A percentile compares a stretch with the other conserved stretches of the same genome.
Evolutionary conservation across 306 rosid genomes (phyloP).

Genomic region (Parietaria judaica): DNA sequence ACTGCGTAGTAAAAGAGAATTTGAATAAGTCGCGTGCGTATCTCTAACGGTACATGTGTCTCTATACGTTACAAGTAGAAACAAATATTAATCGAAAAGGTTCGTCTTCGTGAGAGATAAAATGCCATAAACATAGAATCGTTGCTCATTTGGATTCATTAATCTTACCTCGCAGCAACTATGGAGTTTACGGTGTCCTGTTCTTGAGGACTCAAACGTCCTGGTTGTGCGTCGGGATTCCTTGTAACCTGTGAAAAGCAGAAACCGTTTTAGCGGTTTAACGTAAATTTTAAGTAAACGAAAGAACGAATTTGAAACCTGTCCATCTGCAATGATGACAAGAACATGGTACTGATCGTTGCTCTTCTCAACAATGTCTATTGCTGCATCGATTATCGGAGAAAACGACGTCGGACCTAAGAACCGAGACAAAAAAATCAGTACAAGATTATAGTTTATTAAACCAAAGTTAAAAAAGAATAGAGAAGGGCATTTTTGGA

Average conservation of each 20-base stretch:
- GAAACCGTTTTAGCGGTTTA: background rate
- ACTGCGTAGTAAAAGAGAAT: conserved; percentile 27
- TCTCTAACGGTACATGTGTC: background rate
- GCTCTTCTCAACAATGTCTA: conserved; percentile 69
- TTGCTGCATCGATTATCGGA: conserved; percentile 76
- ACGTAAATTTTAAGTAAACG: conserved; percentile 1
- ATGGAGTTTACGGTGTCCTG: conserved; percentile 65
- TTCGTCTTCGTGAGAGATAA: conserved; percentile 1
- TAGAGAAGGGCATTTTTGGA: conserved; percentile 6
- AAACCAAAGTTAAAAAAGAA: conserved; percentile 8
- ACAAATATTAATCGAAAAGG: too few relatives aligned
- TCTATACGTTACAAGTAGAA: too few relatives aligned
- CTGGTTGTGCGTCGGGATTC: conserved; percentile 55
- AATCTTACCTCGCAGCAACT: conserved; percentile 74
- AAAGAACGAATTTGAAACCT: conserved; percentile 37
- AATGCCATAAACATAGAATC: background rate
- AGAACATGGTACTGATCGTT: conserved; percentile 92
- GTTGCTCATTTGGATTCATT: conserved; percentile 11
- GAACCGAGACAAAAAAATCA: background rate
- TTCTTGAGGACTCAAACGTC: conserved; percentile 72
- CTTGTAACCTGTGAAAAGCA: conserved; percentile 49
- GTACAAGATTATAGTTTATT: background rate
- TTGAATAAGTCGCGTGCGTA: background rate
- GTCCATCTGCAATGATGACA: conserved; percentile 96
- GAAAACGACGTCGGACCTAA: conserved; percentile 94